Base-by-base conservation (phyloP, 2,329 filamentous ascomycete genomes). In the Epicoccum nigrum region DNA sequence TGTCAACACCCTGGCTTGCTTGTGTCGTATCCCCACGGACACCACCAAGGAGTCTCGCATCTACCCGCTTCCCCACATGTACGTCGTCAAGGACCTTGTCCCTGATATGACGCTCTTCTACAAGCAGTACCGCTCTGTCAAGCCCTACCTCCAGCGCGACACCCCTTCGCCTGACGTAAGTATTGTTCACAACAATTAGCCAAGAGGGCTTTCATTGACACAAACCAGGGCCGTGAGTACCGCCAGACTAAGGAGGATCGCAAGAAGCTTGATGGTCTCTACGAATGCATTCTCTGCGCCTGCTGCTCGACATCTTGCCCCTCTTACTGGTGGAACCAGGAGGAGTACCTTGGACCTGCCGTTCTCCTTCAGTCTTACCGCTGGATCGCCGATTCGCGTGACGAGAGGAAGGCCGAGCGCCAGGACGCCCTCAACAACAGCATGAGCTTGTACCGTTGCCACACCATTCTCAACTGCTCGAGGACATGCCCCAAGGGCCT, bases 91-190 rank as follows among this genome's bases (percentile, higher is more conserved):
- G 86, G 94, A 99, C 75, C 86, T 99, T 58, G 94, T 99, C 27
- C 93, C 94, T 53, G 94, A 99, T 74, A 81, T 99, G 80, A 99
- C 94, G 58, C 89, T 94, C 72, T 97, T 99, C 81, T 99, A 99
- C 86, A 97, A 97, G 85, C 94, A 99, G 83, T 99, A 99, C 86
- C 96, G 97, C 80, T 97, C 92, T 13, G 97, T 99, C 80, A 96
- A 97, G 86, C 94, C 94, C 34, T 99, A 96, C 76, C 86, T 99
- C 45, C 94, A 97, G 81, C 86, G 92, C 71, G 88, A 92, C 59
- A 94, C 90, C 21, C 88, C 90, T 47, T 80, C 90, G 34, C 85
- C 86, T 63, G 90, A 97, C 73, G 90, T 95, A 83, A 74, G 88
- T 82, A 38, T 41, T 27, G 8, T 7, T 15, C n/a, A 19, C 12